Conservation (phyloP, 176 grass and related monocot genomes). For the Triticum dicoccoides region DNA sequence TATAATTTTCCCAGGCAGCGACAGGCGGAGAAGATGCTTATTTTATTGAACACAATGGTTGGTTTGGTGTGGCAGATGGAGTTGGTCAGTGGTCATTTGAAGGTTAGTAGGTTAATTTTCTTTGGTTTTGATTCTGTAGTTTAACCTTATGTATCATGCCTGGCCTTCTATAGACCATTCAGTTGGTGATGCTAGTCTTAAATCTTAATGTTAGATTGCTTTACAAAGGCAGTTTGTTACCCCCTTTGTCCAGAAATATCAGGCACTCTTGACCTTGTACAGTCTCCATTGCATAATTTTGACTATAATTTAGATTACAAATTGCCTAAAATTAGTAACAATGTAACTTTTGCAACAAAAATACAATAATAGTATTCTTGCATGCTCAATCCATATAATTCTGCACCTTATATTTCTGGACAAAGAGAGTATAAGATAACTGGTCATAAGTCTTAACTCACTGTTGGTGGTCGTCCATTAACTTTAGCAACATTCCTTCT, state of each 20-base stretch:
- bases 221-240: neutral
- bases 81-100: constrained; percentile 97
- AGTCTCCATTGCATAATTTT: neutral
- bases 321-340: neutral
- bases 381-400: neutral
- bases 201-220: neutral
- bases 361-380: neutral
- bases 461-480: too few relatives aligned
- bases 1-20: constrained; percentile 44
- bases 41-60: constrained; percentile 57
- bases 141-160: neutral
- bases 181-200: neutral
- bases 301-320: neutral
- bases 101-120: constrained; percentile 44
- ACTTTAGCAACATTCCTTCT: neutral
- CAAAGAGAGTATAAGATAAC: neutral
- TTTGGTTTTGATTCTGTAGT: constrained; percentile 5
- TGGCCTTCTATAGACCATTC: neutral
- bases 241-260: neutral
- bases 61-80: constrained; percentile 94
- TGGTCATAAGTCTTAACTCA: neutral
- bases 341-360: neutral
- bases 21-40: constrained; percentile 96
- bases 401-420: neutral
- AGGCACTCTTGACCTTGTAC: neutral